Conservation (phyloP, 768 basidiomycete species). For the Russula abietina region DNA sequence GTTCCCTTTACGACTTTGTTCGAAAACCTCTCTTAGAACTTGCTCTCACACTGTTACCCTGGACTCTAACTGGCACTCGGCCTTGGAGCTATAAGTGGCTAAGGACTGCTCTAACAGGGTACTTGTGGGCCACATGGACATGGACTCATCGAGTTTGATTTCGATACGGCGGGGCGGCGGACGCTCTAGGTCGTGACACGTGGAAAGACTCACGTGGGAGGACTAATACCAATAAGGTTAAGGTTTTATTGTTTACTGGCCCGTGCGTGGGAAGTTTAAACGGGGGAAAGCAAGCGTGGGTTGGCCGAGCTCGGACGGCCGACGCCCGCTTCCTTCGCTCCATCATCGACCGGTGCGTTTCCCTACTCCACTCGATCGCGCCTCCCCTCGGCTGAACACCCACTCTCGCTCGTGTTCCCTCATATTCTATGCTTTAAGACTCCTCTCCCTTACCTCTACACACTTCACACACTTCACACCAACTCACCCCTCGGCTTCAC, state of each 20-base stretch:
- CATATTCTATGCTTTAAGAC: conserved; percentile 26
- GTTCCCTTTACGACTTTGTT: conserved; percentile 8
- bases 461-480: conserved; percentile 24
- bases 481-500: conserved; percentile 24
- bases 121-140: background rate
- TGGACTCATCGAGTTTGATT: conserved; percentile 3
- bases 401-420: conserved; percentile 31
- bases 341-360: conserved; percentile 26
- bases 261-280: conserved; percentile 26
- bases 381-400: conserved; percentile 35
- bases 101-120: background rate
- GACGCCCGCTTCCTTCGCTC: conserved; percentile 28
- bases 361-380: conserved; percentile 26
- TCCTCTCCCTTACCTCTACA: background rate
- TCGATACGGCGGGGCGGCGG: no score
- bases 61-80: background rate
- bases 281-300: conserved; percentile 23
- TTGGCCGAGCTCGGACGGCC: conserved; percentile 27
- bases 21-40: conserved; percentile 4
- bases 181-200: background rate
- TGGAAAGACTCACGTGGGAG: conserved; percentile 16
- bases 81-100: background rate
- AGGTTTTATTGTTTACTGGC: conserved; percentile 26
- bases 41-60: conserved; percentile 5
- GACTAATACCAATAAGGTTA: conserved; percentile 18